A percentile compares a stretch with the other conserved stretches of the same genome.
These are phyloP conservation scores for Ogataea ramenticola DNA, from an alignment of 805 yeast species.

Conservation along the genomic window DNA sequence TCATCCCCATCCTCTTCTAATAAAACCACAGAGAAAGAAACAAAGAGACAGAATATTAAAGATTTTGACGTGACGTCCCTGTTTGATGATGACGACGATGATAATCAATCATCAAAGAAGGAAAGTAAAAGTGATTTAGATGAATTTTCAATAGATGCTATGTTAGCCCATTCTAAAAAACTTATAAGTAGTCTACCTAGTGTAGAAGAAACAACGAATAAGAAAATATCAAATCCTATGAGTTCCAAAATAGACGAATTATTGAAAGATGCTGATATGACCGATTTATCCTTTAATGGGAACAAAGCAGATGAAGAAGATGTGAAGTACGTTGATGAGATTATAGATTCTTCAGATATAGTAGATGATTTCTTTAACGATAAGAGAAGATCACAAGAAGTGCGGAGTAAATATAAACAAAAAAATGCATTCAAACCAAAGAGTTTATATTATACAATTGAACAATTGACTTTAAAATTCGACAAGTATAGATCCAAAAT, in stretches of 20 bases:
- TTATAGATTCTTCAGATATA: neutral
- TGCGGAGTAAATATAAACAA: neutral
- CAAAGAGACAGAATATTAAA: too few relatives aligned
- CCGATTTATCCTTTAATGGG: neutral
- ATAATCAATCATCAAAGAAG: neutral
- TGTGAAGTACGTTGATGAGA: neutral
- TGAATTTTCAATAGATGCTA: neutral
- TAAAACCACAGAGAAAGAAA: too few relatives aligned
- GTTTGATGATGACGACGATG: neutral
- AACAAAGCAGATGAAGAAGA: neutral
- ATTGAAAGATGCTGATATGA: neutral
- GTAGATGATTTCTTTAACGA: neutral
- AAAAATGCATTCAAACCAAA: neutral
- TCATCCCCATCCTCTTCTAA: too few relatives aligned
- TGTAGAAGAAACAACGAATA: neutral
- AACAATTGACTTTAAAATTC: slow-evolving; percentile 13
- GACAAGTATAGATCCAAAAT: slow-evolving; percentile 2
- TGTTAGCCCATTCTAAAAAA: neutral
- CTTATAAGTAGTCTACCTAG: neutral
- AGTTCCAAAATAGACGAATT: neutral
- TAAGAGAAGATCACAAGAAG: neutral
- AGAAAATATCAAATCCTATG: neutral
- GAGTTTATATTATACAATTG: neutral
- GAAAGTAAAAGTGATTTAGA: neutral
- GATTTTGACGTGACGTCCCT: neutral